A percentile compares a stretch with the other conserved stretches of the same genome.
Evolutionary conservation across 257 asterid genomes (phyloP).

Genomic region (Plantago major): DNA sequence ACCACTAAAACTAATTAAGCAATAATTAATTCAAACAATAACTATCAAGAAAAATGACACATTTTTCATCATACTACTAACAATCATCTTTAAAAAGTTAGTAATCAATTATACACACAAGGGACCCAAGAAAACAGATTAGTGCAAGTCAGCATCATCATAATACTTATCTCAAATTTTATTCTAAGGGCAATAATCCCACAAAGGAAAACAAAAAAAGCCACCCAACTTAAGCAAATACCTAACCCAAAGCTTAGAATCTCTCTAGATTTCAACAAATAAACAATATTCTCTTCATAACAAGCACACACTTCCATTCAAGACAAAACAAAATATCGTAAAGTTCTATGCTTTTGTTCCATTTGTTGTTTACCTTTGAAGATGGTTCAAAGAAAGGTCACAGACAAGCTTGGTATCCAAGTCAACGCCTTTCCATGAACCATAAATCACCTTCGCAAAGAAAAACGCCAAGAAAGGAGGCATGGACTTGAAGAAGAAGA

Average conservation of each 20-base stretch:
- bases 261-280: slow-evolving; percentile 18
- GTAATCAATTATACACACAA: background rate
- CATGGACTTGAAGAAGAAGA: slow-evolving; percentile 52
- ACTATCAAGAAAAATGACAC: background rate
- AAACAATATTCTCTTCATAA: background rate
- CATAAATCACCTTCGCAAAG: slow-evolving; percentile 33
- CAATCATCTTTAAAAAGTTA: slow-evolving; percentile 4
- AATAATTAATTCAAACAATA: slow-evolving; percentile 9
- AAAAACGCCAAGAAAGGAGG: slow-evolving; percentile 43
- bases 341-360: slow-evolving; percentile 20
- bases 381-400: slow-evolving; percentile 77
- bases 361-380: slow-evolving; percentile 29
- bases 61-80: background rate
- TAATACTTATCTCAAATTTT: slow-evolving; percentile 29
- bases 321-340: slow-evolving; percentile 16
- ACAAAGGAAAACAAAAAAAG: slow-evolving; percentile 15
- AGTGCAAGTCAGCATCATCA: slow-evolving; percentile 49
- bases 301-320: slow-evolving; percentile 9
- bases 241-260: slow-evolving; percentile 32
- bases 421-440: slow-evolving; percentile 24
- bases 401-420: slow-evolving; percentile 39
- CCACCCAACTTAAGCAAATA: slow-evolving; percentile 20
- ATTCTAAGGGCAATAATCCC: slow-evolving; percentile 22
- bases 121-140: slow-evolving; percentile 24
- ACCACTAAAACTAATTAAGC: background rate